A percentile compares a stretch with the other conserved stretches of the same genome.
phyloP scores from a whole-genome alignment of 2,329 filamentous ascomycete species.

The Colletotrichum theobromicola region DNA sequence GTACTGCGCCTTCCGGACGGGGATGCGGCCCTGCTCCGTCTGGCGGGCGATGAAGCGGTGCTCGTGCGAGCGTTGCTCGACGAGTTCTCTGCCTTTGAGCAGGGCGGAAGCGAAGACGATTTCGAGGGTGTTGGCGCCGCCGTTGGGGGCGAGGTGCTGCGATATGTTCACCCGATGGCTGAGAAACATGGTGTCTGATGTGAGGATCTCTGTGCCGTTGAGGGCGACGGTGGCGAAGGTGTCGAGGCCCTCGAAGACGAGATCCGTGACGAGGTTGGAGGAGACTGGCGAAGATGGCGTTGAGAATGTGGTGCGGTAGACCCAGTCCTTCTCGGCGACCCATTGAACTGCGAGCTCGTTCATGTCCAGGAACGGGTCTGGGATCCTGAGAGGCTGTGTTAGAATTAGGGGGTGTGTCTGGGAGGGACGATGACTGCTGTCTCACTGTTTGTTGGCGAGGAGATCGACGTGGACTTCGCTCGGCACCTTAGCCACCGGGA shows the following conservation, averaged over 20 bases:
- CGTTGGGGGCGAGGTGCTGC: conserved; percentile 37
- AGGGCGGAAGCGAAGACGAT: conserved; percentile 63
- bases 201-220: conserved; percentile 57
- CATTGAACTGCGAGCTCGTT: conserved; percentile 66
- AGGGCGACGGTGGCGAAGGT: conserved; percentile 65
- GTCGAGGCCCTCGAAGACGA: conserved; percentile 69
- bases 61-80: conserved; percentile 56
- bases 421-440: fast-evolving
- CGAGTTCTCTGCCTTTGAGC: conserved; percentile 55
- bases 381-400: conserved; percentile 36
- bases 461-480: conserved; percentile 44
- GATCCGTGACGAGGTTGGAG: conserved; percentile 34
- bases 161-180: conserved; percentile 60
- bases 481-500: conserved; percentile 37
- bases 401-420: background rate
- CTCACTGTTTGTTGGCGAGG: conserved; percentile 37
- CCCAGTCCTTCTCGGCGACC: conserved; percentile 68
- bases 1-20: conserved; percentile 68
- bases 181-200: conserved; percentile 70
- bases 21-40: conserved; percentile 43
- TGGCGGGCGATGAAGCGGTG: conserved; percentile 58
- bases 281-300: conserved; percentile 18
- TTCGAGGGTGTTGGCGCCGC: conserved; percentile 50
- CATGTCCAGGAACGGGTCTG: conserved; percentile 64
- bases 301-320: conserved; percentile 51